These are phyloP conservation scores for Bocquillonia castaneifolia DNA, from an alignment of 441 rosid genomes.

Conservation along the genomic window DNA sequence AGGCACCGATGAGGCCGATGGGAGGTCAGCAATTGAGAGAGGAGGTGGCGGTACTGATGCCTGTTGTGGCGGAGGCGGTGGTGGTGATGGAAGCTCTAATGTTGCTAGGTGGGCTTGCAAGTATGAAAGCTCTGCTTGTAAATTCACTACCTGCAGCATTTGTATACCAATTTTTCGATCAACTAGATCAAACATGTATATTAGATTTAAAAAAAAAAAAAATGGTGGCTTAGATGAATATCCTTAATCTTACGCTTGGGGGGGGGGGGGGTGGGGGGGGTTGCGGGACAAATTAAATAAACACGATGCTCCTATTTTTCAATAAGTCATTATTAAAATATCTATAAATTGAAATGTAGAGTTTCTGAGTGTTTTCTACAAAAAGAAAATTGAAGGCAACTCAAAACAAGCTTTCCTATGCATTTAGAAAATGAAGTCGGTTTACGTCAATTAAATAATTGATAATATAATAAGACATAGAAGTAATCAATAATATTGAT, in stretches of 20 bases:
- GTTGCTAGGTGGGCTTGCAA: constrained; percentile 76
- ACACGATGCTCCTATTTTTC: neutral
- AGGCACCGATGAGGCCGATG: constrained; percentile 45
- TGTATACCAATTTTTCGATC: too few species aligned
- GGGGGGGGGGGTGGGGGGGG: too few species aligned
- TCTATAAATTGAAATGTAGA: neutral
- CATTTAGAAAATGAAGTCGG: neutral
- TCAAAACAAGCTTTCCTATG: neutral
- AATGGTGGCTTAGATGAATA: too few species aligned
- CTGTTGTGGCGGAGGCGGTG: constrained; percentile 36
- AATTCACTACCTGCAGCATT: constrained; percentile 60
- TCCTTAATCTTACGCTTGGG: too few species aligned
- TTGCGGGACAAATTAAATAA: neutral
- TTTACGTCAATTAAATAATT: constrained; percentile 13
- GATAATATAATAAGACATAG: neutral
- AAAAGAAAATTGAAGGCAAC: constrained; percentile 8
- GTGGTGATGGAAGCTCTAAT: constrained; percentile 63
- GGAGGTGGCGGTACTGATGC: constrained; percentile 30
- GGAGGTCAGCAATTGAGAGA: constrained; percentile 66
- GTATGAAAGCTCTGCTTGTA: constrained; percentile 82
- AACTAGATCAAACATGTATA: too few species aligned
- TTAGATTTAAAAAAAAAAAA: too few species aligned
- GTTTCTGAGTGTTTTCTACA: neutral
- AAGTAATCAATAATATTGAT: neutral
- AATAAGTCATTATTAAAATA: neutral